Evolutionary conservation across 495 filamentous ascomycete species (phyloP).

Genomic region (Aspergillus olivimuriae): DNA sequence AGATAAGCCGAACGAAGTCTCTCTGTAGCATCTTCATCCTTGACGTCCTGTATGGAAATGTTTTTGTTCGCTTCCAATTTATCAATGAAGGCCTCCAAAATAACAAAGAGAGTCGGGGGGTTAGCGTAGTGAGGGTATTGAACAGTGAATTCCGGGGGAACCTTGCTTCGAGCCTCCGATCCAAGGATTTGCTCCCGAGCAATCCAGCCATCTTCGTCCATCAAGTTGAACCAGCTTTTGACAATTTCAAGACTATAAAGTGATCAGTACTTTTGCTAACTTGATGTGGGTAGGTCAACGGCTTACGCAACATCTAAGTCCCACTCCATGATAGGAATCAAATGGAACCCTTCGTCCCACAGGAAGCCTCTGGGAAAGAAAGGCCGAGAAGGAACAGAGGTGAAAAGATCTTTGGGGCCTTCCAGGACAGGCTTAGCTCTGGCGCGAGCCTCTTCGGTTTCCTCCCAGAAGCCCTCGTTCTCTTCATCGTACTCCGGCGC

Average conservation of each 20-base stretch:
- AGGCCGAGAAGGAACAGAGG: constrained; percentile 84
- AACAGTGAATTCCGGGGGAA: constrained; percentile 88
- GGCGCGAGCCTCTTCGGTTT: constrained; percentile 67
- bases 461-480: constrained; percentile 96
- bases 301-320: constrained; percentile 77
- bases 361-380: constrained; percentile 97
- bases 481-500: constrained; percentile 91
- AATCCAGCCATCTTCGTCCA: constrained; percentile 98
- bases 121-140: constrained; percentile 99
- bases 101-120: constrained; percentile 92
- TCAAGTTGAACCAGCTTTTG: constrained; percentile 90
- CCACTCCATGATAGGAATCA: constrained; percentile 88
- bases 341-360: constrained; percentile 97
- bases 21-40: constrained; percentile 23
- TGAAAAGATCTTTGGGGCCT: constrained; percentile 85
- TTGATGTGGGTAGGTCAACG: constrained; percentile 1
- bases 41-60: constrained; percentile 15
- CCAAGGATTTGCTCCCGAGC: constrained; percentile 94
- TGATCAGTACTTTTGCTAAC: background rate
- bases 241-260: constrained; percentile 67
- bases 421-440: constrained; percentile 60
- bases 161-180: constrained; percentile 89
- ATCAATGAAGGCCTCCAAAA: constrained; percentile 74
- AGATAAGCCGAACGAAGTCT: constrained; percentile 51
- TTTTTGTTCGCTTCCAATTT: constrained; percentile 50